These are phyloP conservation scores for Leonotis leonurus DNA, from an alignment of 257 asterid genomes.

Conservation along the genomic window DNA sequence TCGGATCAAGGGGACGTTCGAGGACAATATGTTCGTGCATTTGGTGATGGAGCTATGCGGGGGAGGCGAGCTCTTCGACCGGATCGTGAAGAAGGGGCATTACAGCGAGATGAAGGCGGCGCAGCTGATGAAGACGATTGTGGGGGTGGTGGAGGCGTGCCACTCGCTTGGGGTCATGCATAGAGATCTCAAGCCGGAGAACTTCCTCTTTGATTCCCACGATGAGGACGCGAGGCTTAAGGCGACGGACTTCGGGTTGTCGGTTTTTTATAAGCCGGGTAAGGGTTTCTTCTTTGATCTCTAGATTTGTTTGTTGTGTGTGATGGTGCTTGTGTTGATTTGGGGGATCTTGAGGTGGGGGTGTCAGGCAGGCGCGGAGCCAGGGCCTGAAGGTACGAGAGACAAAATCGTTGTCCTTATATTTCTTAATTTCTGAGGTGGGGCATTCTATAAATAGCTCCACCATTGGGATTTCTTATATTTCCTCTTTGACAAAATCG, in stretches of 20 bases:
- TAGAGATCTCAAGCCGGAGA: constrained; percentile 89
- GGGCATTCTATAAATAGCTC: too few relatives aligned
- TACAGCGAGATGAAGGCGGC: constrained; percentile 78
- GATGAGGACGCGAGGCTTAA: constrained; percentile 87
- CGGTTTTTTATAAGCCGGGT: constrained; percentile 86
- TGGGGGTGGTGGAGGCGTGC: constrained; percentile 80
- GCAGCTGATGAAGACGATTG: constrained; percentile 69
- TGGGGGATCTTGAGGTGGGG: neutral
- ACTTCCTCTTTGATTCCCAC: constrained; percentile 64
- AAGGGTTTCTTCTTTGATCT: neutral
- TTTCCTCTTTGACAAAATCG: too few relatives aligned
- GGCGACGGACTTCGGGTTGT: constrained; percentile 85
- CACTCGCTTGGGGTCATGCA: constrained; percentile 95
- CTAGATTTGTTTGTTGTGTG: neutral
- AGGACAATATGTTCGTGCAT: constrained; percentile 76
- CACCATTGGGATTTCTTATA: too few relatives aligned
- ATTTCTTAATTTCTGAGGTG: too few relatives aligned
- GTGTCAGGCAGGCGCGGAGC: too few relatives aligned
- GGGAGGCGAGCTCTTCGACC: constrained; percentile 86
- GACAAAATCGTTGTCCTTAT: too few relatives aligned
- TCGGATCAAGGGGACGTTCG: constrained; percentile 74
- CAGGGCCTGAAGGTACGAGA: too few relatives aligned
- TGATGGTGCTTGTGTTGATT: neutral
- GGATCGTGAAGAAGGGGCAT: constrained; percentile 84
- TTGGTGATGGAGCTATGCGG: constrained; percentile 78